These are phyloP conservation scores for Colletotrichum sp. DNA, from an alignment of 2,329 filamentous ascomycete species.

Conservation along the genomic window DNA sequence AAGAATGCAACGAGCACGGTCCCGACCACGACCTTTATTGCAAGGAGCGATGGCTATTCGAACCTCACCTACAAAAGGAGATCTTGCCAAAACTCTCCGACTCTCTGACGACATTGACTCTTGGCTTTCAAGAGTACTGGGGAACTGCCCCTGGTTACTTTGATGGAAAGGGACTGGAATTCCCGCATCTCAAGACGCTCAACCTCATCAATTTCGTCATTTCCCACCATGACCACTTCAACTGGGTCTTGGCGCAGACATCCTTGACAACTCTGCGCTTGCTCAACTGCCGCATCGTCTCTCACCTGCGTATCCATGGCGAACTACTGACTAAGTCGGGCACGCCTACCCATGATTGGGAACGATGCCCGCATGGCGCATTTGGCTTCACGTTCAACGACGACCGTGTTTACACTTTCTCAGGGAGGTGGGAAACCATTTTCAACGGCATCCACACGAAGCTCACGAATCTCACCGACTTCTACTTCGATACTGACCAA, in stretches of 20 bases:
- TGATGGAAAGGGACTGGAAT: slow-evolving; percentile 21
- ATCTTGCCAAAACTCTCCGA: slow-evolving; percentile 20
- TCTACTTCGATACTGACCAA: background rate
- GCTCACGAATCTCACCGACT: slow-evolving; percentile 22
- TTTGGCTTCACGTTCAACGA: background rate
- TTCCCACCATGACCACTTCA: slow-evolving; percentile 25
- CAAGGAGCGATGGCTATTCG: slow-evolving; percentile 23
- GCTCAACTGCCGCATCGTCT: slow-evolving; percentile 16
- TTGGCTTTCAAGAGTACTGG: slow-evolving; percentile 24
- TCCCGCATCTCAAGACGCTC: slow-evolving; percentile 24
- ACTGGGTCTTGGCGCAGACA: slow-evolving; percentile 26
- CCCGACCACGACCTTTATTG: slow-evolving; percentile 19
- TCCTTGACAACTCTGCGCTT: slow-evolving; percentile 13
- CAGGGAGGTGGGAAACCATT: slow-evolving; percentile 25
- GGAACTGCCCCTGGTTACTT: slow-evolving; percentile 25
- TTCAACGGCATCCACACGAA: slow-evolving; percentile 23
- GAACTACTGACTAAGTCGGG: background rate
- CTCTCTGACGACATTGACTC: slow-evolving; percentile 24
- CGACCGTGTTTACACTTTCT: background rate
- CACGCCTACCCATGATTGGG: slow-evolving; percentile 15
- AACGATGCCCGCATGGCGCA: background rate
- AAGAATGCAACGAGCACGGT: slow-evolving; percentile 9
- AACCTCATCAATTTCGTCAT: slow-evolving; percentile 18
- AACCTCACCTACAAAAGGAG: slow-evolving; percentile 24
- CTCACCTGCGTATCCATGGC: background rate